These are phyloP conservation scores for Triangularia verruculosa DNA, from an alignment of 2,329 filamentous ascomycete species.

Conservation along the genomic window DNA sequence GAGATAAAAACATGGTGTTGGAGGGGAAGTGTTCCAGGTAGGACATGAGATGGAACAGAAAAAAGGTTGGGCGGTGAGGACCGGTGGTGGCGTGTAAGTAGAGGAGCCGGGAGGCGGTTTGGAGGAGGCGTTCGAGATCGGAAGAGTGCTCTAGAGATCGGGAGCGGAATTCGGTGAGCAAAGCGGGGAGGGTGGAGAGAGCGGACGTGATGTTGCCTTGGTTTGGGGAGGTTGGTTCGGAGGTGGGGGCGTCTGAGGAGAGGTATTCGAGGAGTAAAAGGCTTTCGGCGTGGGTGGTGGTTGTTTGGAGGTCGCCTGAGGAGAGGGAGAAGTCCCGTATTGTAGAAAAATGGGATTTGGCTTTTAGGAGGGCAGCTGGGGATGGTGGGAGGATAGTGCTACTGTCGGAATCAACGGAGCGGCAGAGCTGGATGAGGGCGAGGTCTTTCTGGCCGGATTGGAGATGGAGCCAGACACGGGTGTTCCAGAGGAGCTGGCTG, in stretches of 20 bases:
- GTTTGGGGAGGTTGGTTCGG: slow-evolving; percentile 41
- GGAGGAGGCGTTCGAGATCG: slow-evolving; percentile 63
- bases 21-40: slow-evolving; percentile 65
- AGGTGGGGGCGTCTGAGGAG: slow-evolving; percentile 33
- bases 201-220: slow-evolving; percentile 58
- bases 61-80: slow-evolving; percentile 63
- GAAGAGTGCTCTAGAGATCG: slow-evolving; percentile 35
- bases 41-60: slow-evolving; percentile 59
- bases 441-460: slow-evolving; percentile 34
- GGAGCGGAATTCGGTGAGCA: slow-evolving; percentile 43
- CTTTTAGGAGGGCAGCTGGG: slow-evolving; percentile 44
- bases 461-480: slow-evolving; percentile 68
- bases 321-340: slow-evolving; percentile 56
- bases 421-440: slow-evolving; percentile 42
- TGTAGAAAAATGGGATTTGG: slow-evolving; percentile 50
- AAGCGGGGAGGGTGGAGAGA: slow-evolving; percentile 40
- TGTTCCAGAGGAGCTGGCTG: slow-evolving; percentile 56
- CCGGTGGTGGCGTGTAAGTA: slow-evolving; percentile 59
- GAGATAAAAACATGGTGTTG: slow-evolving; percentile 71
- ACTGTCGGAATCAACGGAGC: slow-evolving; percentile 31
- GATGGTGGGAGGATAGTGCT: slow-evolving; percentile 23
- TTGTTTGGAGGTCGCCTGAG: slow-evolving; percentile 44
- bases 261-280: slow-evolving; percentile 68
- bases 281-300: slow-evolving; percentile 58
- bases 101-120: slow-evolving; percentile 65